Conservation (phyloP, 768 basidiomycete genomes). For the Termitomyces sp. region DNA sequence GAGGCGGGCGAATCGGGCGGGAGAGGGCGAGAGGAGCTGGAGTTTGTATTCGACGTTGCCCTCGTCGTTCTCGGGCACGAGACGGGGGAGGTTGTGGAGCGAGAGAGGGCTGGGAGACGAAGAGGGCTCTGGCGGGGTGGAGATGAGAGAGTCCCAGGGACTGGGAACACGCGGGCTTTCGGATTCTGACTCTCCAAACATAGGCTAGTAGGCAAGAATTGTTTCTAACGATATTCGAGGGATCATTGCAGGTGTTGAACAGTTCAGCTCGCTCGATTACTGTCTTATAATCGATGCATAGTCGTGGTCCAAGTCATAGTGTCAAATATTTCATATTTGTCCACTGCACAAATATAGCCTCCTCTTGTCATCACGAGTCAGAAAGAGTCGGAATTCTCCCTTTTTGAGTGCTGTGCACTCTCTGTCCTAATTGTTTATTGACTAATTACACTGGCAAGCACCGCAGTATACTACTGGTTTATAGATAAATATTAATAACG, state of each 20-base stretch:
- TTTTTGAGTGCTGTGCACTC: too few relatives aligned
- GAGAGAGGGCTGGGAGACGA: constrained; percentile 31
- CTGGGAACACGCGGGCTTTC: constrained; percentile 78
- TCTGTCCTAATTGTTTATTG: too few relatives aligned
- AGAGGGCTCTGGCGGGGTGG: constrained; percentile 46
- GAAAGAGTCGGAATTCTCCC: too few relatives aligned
- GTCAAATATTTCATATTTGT: neutral
- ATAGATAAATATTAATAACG: too few relatives aligned
- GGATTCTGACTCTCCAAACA: constrained; percentile 84
- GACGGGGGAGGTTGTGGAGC: constrained; percentile 50
- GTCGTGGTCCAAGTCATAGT: neutral
- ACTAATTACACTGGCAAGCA: too few relatives aligned
- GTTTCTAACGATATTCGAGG: constrained; percentile 28
- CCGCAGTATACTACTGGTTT: too few relatives aligned
- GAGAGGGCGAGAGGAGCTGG: constrained; percentile 77
- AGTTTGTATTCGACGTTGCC: constrained; percentile 96
- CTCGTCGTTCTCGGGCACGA: constrained; percentile 77
- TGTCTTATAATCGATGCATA: too few relatives aligned
- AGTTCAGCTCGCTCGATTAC: too few relatives aligned
- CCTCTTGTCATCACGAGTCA: too few relatives aligned
- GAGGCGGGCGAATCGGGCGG: constrained; percentile 75
- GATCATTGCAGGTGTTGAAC: constrained; percentile 23
- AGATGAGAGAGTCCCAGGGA: constrained; percentile 79
- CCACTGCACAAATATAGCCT: too few relatives aligned
- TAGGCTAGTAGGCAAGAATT: constrained; percentile 22